These are phyloP conservation scores for Penicillium canescens DNA, from an alignment of 495 filamentous ascomycete species.

Conservation along the genomic window DNA sequence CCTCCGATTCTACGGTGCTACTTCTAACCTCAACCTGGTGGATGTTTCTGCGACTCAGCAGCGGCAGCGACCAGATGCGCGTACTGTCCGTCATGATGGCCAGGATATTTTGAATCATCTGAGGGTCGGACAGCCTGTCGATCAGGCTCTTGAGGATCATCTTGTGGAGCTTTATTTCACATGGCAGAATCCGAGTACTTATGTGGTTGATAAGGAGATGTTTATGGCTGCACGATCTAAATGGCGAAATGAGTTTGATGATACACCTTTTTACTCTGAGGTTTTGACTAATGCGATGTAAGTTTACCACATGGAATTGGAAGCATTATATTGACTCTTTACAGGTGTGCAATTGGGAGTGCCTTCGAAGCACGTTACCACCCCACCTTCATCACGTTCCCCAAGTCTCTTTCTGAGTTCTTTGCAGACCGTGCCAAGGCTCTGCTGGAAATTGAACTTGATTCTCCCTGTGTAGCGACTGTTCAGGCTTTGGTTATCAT, in stretches of 20 bases:
- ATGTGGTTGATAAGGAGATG: conserved; percentile 52
- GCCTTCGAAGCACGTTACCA: conserved; percentile 49
- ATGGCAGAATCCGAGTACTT: conserved; percentile 52
- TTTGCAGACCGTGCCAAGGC: conserved; percentile 52
- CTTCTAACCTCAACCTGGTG: conserved; percentile 49
- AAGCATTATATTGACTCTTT: neutral
- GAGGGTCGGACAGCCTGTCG: conserved; percentile 43
- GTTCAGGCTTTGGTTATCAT: conserved; percentile 51
- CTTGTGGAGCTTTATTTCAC: conserved; percentile 51
- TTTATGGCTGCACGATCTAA: conserved; percentile 41
- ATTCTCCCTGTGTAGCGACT: conserved; percentile 51
- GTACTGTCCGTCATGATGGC: conserved; percentile 47
- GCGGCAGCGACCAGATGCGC: conserved; percentile 52
- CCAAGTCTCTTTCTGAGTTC: conserved; percentile 48
- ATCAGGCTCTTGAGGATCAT: conserved; percentile 45
- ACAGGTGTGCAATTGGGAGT: conserved; percentile 49
- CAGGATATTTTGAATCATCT: conserved; percentile 46
- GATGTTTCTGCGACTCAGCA: conserved; percentile 47
- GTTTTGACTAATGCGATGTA: conserved; percentile 53
- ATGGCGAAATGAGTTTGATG: conserved; percentile 43
- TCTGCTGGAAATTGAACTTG: conserved; percentile 49
- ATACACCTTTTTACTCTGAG: conserved; percentile 51
- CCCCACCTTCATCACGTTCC: conserved; percentile 48
- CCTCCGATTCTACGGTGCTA: conserved; percentile 49
- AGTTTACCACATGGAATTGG: conserved; percentile 1